phyloP scores from a whole-genome alignment of 2,329 filamentous ascomycete genomes.

The Hypoxylon sp. region DNA sequence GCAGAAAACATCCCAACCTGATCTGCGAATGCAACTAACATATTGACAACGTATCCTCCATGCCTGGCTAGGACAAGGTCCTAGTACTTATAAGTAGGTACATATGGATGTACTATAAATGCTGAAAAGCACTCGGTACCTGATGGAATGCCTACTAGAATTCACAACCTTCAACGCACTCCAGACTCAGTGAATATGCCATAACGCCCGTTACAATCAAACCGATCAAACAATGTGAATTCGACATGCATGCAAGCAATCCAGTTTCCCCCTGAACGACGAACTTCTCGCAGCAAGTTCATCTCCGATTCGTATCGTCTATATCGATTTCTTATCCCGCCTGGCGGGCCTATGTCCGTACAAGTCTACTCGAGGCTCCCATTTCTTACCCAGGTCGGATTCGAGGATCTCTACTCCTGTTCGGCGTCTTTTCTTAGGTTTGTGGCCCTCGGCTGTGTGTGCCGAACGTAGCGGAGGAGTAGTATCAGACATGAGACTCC shows the following conservation, averaged over 20 bases:
- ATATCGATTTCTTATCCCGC: constrained; percentile 15
- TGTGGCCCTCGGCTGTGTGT: background rate
- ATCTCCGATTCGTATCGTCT: background rate
- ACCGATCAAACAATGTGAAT: background rate
- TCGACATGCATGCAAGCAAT: background rate
- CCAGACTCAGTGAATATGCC: background rate
- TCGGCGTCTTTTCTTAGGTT: constrained; percentile 40
- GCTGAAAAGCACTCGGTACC: background rate
- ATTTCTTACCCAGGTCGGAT: constrained; percentile 41
- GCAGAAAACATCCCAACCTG: constrained; percentile 27
- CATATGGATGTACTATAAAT: background rate
- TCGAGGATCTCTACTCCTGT: constrained; percentile 32
- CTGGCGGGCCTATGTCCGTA: constrained; percentile 43
- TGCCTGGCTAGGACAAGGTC: background rate
- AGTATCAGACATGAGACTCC: background rate
- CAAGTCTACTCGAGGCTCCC: constrained; percentile 42
- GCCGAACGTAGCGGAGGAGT: background rate
- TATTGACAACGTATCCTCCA: constrained; percentile 8
- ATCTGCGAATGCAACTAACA: constrained; percentile 29
- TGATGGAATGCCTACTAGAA: constrained; percentile 7
- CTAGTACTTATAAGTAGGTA: background rate
- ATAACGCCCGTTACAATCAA: background rate
- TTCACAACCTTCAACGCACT: background rate
- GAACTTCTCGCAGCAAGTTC: background rate
- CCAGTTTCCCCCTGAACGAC: background rate